A percentile compares a stretch with the other conserved stretches of the same genome.
These are phyloP conservation scores for Candida arabinofermentans DNA, from an alignment of 805 yeast species.

Conservation along the genomic window DNA sequence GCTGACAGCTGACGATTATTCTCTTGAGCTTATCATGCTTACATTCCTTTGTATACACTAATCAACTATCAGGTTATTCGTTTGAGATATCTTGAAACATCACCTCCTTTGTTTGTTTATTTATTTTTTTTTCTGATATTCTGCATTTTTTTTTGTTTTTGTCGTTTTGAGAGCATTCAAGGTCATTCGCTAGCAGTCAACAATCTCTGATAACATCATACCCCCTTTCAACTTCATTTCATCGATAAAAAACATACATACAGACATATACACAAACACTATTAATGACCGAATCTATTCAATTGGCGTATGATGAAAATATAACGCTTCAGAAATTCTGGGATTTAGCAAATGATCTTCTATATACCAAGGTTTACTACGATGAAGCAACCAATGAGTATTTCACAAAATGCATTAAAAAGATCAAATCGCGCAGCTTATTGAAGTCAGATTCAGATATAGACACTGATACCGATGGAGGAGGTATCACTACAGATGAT, in stretches of 20 bases:
- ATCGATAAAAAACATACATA: too few relatives aligned
- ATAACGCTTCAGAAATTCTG: slow-evolving; percentile 29
- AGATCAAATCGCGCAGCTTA: slow-evolving; percentile 5
- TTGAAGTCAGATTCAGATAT: slow-evolving; percentile 2
- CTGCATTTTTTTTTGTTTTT: too few relatives aligned
- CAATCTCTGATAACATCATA: too few relatives aligned
- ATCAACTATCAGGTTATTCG: too few relatives aligned
- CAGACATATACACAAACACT: background rate
- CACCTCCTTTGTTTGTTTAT: too few relatives aligned
- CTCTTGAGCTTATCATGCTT: too few relatives aligned
- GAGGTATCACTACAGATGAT: background rate
- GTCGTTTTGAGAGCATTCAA: too few relatives aligned
- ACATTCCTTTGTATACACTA: too few relatives aligned
- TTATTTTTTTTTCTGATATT: too few relatives aligned
- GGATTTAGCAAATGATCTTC: slow-evolving; percentile 28
- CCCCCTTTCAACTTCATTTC: slow-evolving; percentile 2
- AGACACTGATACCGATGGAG: background rate
- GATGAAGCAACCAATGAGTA: slow-evolving; percentile 22
- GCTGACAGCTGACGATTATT: too few relatives aligned
- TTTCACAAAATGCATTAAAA: slow-evolving; percentile 16
- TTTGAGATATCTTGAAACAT: too few relatives aligned
- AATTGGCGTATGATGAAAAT: slow-evolving; percentile 21
- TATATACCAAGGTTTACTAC: slow-evolving; percentile 25
- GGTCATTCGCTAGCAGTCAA: too few relatives aligned
- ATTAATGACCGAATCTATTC: slow-evolving; percentile 8